A percentile compares a stretch with the other conserved stretches of the same genome.
Conservation (phyloP, 2,329 filamentous ascomycete genomes). For the Arthroderma sp. region DNA sequence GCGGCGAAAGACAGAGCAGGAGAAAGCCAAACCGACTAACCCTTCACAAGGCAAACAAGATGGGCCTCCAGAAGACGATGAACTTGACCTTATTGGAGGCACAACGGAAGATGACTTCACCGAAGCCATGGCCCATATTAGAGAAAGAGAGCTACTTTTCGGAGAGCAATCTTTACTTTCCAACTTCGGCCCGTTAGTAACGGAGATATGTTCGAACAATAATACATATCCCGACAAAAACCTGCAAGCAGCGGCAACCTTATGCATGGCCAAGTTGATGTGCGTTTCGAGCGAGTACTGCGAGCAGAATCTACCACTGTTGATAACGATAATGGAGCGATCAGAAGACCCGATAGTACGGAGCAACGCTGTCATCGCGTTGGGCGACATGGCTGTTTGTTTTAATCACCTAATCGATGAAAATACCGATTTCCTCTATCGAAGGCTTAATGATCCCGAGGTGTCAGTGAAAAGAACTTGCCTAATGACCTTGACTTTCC, state of each 20-base stretch:
- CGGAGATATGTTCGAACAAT: slow-evolving; percentile 90
- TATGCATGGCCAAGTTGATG: slow-evolving; percentile 97
- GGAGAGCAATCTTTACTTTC: slow-evolving; percentile 73
- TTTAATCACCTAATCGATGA: slow-evolving; percentile 99
- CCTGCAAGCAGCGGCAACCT: slow-evolving; percentile 80
- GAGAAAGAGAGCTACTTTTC: slow-evolving; percentile 72
- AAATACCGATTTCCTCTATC: slow-evolving; percentile 95
- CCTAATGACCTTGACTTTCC: slow-evolving; percentile 94
- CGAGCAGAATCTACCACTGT: slow-evolving; percentile 76
- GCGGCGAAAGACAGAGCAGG: slow-evolving; percentile 57
- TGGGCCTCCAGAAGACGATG: slow-evolving; percentile 59
- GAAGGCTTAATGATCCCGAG: slow-evolving; percentile 77
- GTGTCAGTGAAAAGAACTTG: slow-evolving; percentile 90
- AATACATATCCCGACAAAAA: slow-evolving; percentile 81
- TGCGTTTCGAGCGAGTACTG: slow-evolving; percentile 96
- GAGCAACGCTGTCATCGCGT: slow-evolving; percentile 89
- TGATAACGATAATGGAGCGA: slow-evolving; percentile 96
- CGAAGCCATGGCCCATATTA: slow-evolving; percentile 71
- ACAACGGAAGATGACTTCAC: slow-evolving; percentile 92
- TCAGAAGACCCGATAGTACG: slow-evolving; percentile 84
- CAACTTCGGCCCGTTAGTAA: slow-evolving; percentile 79
- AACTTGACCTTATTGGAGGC: slow-evolving; percentile 90
- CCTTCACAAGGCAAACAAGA: slow-evolving; percentile 36
- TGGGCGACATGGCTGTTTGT: slow-evolving; percentile 98
- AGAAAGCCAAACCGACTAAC: slow-evolving; percentile 32